Conservation (phyloP, 1,284 basidiomycete genomes). For the Lignosus rhinocerotis region DNA sequence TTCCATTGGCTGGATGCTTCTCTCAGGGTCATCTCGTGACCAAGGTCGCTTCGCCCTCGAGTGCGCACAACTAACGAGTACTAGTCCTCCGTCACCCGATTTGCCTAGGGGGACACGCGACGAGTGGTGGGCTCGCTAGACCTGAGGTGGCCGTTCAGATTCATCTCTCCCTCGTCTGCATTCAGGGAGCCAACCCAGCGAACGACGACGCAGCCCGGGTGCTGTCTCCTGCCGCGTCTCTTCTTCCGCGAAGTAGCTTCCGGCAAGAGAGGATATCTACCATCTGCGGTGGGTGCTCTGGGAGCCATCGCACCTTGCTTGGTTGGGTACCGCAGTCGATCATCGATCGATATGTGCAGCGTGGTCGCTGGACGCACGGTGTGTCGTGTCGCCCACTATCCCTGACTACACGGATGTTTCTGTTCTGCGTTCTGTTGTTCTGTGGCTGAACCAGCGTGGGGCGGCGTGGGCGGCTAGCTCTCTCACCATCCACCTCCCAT, state of each 20-base stretch:
- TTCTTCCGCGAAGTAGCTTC: slow-evolving; percentile 5
- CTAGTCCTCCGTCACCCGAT: background rate
- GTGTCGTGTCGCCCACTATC: background rate
- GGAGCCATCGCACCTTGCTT: background rate
- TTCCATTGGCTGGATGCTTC: background rate
- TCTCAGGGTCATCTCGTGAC: background rate
- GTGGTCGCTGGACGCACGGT: background rate
- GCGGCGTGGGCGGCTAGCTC: too few species aligned
- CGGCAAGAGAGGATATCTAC: background rate
- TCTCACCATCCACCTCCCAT: background rate
- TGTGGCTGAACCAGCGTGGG: background rate
- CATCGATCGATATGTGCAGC: slow-evolving; percentile 12
- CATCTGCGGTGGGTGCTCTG: background rate
- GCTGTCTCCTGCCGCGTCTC: background rate
- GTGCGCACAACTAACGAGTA: background rate
- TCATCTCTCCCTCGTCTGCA: background rate
- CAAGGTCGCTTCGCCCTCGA: background rate
- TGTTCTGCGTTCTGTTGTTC: background rate
- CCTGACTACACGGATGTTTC: background rate
- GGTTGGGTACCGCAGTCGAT: background rate
- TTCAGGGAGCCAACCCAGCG: background rate
- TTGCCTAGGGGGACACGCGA: too few species aligned
- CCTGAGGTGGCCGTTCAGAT: background rate
- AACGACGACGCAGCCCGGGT: background rate
- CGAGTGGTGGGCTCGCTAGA: background rate